Percentiles rank a stretch among this genome's conserved stretches.
Conservation (phyloP, 1,284 basidiomycete genomes). For the Sphagnurus paluster region DNA sequence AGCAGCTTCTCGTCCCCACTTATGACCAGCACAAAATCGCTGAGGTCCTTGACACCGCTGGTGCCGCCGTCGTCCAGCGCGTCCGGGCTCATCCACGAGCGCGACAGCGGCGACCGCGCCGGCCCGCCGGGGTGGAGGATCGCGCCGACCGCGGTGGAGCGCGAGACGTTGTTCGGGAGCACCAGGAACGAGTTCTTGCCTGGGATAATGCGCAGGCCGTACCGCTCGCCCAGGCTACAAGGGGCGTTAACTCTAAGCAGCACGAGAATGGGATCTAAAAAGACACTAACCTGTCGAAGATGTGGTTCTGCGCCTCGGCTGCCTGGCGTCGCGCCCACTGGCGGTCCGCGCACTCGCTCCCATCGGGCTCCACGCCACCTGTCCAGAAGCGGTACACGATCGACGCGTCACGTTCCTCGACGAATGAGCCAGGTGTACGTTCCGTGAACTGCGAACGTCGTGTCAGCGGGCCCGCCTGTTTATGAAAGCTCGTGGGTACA, state of each 20-base stretch:
- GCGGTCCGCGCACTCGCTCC: slow-evolving; percentile 14
- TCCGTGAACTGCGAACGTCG: slow-evolving; percentile 69
- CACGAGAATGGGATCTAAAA: neutral
- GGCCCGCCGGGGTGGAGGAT: slow-evolving; percentile 72
- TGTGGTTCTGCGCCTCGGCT: slow-evolving; percentile 88
- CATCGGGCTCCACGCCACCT: slow-evolving; percentile 46
- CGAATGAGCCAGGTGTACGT: slow-evolving; percentile 81
- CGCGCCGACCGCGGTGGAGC: slow-evolving; percentile 77
- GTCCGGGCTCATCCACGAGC: slow-evolving; percentile 37
- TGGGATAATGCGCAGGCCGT: slow-evolving; percentile 59
- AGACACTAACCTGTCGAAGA: slow-evolving; percentile 68
- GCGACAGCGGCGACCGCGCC: slow-evolving; percentile 47
- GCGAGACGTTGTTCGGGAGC: slow-evolving; percentile 80
- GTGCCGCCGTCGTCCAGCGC: slow-evolving; percentile 21
- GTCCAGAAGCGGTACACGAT: slow-evolving; percentile 86
- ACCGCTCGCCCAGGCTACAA: slow-evolving; percentile 72
- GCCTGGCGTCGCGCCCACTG: slow-evolving; percentile 71
- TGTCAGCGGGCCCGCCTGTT: too few relatives aligned
- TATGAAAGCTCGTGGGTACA: too few relatives aligned
- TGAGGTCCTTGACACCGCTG: slow-evolving; percentile 41
- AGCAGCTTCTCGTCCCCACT: slow-evolving; percentile 76
- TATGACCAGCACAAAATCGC: slow-evolving; percentile 68
- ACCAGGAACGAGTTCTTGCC: slow-evolving; percentile 74
- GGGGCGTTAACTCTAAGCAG: neutral
- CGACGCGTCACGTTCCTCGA: slow-evolving; percentile 84